Conservation (phyloP, 1,139 yeast genomes). For the Sugiyamaella japonica region DNA sequence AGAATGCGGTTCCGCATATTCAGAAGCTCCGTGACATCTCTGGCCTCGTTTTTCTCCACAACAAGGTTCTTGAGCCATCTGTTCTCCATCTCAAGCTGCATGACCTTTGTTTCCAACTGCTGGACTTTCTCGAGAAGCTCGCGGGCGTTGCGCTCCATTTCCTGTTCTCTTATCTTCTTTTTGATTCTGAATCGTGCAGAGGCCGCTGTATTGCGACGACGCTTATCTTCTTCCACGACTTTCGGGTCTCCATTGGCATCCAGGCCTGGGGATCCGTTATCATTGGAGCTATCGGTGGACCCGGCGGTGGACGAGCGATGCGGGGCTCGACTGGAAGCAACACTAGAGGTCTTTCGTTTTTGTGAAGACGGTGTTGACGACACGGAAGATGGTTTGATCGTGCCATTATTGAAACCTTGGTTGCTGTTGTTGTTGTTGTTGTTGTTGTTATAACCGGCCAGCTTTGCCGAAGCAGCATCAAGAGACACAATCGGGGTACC, state of each 20-base stretch:
- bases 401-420: background rate
- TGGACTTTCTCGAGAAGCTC: constrained; percentile 63
- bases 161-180: constrained; percentile 81
- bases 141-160: constrained; percentile 68
- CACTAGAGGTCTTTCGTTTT: constrained; percentile 3
- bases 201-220: constrained; percentile 78
- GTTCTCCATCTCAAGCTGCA: constrained; percentile 82
- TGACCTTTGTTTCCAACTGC: constrained; percentile 59
- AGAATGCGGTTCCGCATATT: constrained; percentile 34
- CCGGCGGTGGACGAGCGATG: constrained; percentile 3
- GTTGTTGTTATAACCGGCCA: background rate
- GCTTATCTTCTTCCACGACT: constrained; percentile 58
- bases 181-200: constrained; percentile 77
- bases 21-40: constrained; percentile 37
- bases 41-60: constrained; percentile 56
- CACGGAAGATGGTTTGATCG: background rate
- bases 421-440: no score
- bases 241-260: constrained; percentile 22
- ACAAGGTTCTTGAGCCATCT: constrained; percentile 73
- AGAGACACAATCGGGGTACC: constrained; percentile 11
- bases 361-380: background rate
- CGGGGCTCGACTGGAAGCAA: background rate
- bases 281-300: constrained; percentile 2
- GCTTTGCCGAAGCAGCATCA: constrained; percentile 1
- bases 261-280: background rate